Evolutionary conservation across 257 asterid genomes (phyloP).

Genomic region (Apocynum venetum): DNA sequence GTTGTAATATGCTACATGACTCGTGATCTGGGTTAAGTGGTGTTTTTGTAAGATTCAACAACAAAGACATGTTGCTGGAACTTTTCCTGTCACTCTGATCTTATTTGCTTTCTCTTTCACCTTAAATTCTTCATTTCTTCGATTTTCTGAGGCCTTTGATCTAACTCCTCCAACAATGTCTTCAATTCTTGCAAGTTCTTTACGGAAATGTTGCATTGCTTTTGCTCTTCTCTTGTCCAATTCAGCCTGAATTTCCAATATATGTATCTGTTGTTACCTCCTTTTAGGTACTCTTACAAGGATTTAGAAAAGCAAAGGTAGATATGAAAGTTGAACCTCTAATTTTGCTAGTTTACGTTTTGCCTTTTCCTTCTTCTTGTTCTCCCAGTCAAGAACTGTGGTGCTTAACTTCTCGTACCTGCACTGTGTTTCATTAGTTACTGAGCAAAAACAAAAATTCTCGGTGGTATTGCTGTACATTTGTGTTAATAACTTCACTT

Average conservation of each 20-base stretch:
- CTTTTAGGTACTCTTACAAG: background rate
- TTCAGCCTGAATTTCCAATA: slow-evolving; percentile 50
- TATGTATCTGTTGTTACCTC: background rate
- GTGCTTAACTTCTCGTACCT: slow-evolving; percentile 58
- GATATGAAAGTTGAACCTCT: slow-evolving; percentile 45
- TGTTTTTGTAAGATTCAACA: slow-evolving; percentile 26
- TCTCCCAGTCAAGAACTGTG: slow-evolving; percentile 58
- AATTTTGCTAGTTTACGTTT: slow-evolving; percentile 37
- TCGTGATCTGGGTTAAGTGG: background rate
- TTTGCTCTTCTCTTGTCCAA: slow-evolving; percentile 53
- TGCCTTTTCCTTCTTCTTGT: slow-evolving; percentile 52
- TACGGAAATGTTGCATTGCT: slow-evolving; percentile 34
- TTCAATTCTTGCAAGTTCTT: slow-evolving; percentile 41
- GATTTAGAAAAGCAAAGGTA: background rate
- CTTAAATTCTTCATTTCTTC: slow-evolving; percentile 56
- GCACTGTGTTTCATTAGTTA: slow-evolving; percentile 21
- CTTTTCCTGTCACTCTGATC: slow-evolving; percentile 70
- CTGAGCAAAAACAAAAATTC: background rate
- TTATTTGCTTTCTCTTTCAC: slow-evolving; percentile 61
- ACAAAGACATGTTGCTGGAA: slow-evolving; percentile 65
- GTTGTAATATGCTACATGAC: background rate
- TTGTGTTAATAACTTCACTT: too few relatives aligned
- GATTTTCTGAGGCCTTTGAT: slow-evolving; percentile 54
- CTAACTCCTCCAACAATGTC: slow-evolving; percentile 48
- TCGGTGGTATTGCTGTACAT: too few relatives aligned